Percentiles rank a stretch among this genome's conserved stretches.
Evolutionary conservation across 495 filamentous ascomycete genomes (phyloP).

Genomic region (Penicillium desertorum): DNA sequence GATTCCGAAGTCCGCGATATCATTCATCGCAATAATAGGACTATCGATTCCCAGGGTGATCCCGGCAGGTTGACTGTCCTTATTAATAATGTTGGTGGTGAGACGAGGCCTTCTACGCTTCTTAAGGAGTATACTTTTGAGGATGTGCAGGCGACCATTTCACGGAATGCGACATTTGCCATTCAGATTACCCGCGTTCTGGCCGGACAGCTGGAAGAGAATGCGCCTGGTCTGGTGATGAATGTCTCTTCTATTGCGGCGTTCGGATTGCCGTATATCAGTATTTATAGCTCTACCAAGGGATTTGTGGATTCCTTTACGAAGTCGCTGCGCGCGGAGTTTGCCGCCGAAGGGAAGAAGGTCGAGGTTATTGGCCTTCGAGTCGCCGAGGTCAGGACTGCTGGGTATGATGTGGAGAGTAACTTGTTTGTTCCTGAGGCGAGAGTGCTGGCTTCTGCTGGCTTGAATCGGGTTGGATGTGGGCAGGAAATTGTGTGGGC

Average conservation of each 20-base stretch:
- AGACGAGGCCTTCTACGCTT: slow-evolving; percentile 17
- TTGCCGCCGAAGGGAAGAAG: slow-evolving; percentile 20
- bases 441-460: slow-evolving; percentile 27
- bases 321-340: slow-evolving; percentile 32
- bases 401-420: slow-evolving; percentile 22
- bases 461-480: slow-evolving; percentile 34
- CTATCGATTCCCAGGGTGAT: background rate
- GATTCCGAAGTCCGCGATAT: slow-evolving; percentile 19
- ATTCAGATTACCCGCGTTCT: slow-evolving; percentile 44
- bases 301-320: slow-evolving; percentile 39
- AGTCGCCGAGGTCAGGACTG: slow-evolving; percentile 26
- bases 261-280: slow-evolving; percentile 38
- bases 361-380: slow-evolving; percentile 34
- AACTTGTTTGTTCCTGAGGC: slow-evolving; percentile 24
- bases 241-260: slow-evolving; percentile 43
- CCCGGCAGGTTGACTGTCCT: slow-evolving; percentile 36
- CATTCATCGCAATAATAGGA: slow-evolving; percentile 2
- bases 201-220: slow-evolving; percentile 32
- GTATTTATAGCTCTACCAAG: slow-evolving; percentile 39
- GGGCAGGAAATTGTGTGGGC: slow-evolving; percentile 26
- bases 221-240: slow-evolving; percentile 37
- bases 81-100: slow-evolving; percentile 52
- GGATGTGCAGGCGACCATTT: slow-evolving; percentile 29
- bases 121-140: slow-evolving; percentile 23
- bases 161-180: slow-evolving; percentile 42